Evolutionary conservation across 179 eudicot genomes (phyloP), one percentile per base, ranked within the genome.

Genomic region (Spergularia azorica): DNA sequence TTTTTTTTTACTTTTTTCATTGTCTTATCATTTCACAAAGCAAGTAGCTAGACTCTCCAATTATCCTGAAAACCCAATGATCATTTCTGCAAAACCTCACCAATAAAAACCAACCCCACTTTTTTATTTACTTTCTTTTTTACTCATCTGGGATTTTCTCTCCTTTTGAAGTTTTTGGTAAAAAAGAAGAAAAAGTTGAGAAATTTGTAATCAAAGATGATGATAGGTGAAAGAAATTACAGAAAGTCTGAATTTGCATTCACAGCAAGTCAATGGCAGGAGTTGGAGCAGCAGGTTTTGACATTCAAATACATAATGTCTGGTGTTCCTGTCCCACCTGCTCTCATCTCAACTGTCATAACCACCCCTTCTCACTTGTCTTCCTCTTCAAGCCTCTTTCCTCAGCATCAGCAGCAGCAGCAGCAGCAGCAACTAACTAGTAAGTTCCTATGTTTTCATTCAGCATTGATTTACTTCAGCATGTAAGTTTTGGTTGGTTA

Each of bases 241-340:
- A 38, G 12, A 5, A 57, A 26, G 4, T 46, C 54, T 1, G 12
- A 16, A n/a, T 73, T n/a, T 41, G 63, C 85, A n/a, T 87, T 87
- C 77, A 87, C 88, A 74, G 83, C 79, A 77, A 77, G 67, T 12
- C 90, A 87, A 79, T 79, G 85, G 86, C 58, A 79, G 75, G 90
- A 85, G 59, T 77, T 87, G 15, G 85, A 87, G 32, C 78, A 85
- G 9, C 90, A 87, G 76, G 81, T 80, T 18, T 70, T 85, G 16
- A 82, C 85, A 48, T 87, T 71, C 79, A 87, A 74, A 75, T 81
- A 85, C 71, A 51, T 87, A 59, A 67, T 85, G 54, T 81, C 88
- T 57, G 88, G 90, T 21, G 51, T 81, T 77, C 85, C 88, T 71
- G 68, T 87, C 43, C 90, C 90, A 48, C 80, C 87, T 79, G 56